phyloP scores from a whole-genome alignment of 192 early-diverging fungal species.

The Coemansia umbellata region DNA sequence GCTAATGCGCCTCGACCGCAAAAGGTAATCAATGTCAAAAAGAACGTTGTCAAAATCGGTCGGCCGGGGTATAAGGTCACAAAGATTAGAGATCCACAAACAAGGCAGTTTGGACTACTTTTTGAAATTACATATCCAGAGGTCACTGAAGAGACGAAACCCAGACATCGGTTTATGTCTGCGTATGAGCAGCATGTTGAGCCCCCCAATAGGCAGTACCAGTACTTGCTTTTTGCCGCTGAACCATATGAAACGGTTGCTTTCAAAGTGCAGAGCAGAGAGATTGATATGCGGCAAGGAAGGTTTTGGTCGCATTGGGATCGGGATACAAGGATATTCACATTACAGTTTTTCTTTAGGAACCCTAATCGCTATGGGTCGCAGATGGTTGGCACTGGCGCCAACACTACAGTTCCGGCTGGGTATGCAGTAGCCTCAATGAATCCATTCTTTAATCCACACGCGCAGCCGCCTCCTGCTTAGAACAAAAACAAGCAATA shows the following conservation, averaged over 20 bases:
- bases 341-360: constrained; percentile 84
- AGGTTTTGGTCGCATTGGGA: constrained; percentile 96
- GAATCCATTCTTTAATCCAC: too few species aligned
- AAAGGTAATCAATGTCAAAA: constrained; percentile 61
- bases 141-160: constrained; percentile 76
- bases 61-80: constrained; percentile 93
- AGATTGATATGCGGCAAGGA: constrained; percentile 84
- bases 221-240: constrained; percentile 92
- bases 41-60: constrained; percentile 89
- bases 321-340: constrained; percentile 78
- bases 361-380: constrained; percentile 13
- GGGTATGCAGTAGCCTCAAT: not conserved
- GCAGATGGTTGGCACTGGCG: constrained; percentile 4
- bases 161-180: constrained; percentile 93
- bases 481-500: too few species aligned
- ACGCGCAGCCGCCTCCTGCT: too few species aligned
- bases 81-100: constrained; percentile 84
- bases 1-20: not conserved
- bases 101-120: constrained; percentile 82
- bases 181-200: constrained; percentile 94
- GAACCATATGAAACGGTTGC: constrained; percentile 94
- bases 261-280: constrained; percentile 90
- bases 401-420: constrained; percentile 10
- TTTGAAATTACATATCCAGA: constrained; percentile 96
- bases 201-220: constrained; percentile 77